Evolutionary conservation across 495 filamentous ascomycete species (phyloP), one percentile per base, ranked within the genome.

Genomic region (Talaromyces nanjingensis): DNA sequence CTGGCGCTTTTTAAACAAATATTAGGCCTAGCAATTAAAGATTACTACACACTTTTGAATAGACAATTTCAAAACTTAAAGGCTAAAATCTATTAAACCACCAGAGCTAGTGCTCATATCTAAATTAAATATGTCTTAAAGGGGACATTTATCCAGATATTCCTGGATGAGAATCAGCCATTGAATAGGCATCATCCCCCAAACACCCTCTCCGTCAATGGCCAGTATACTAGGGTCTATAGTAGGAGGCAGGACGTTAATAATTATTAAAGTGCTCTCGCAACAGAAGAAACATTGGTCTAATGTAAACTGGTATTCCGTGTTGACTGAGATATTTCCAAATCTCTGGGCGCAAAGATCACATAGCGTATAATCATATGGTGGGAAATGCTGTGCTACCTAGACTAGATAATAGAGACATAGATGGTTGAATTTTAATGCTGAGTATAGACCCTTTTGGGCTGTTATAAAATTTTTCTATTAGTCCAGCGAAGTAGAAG

Each of bases 81-180:
- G 37, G 14, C 37, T 9, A 1, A 42, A 42, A 42, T 42, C 37
- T 0, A 9, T 42, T 42, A 42, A 66, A 68, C 45, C 33, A 75
- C 75, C 70, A 25, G 70, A 69, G 65, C 72, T 77, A 20, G 69
- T 74, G 5, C 75, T 63, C 55, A 79, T 52, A 0, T 67, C 64
- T n/a, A 77, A 65, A 64, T 77, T 67, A 5, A 79, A 64, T 0
- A 76, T 59, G 33, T 72, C 71, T 52, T 72, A 64, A 22, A 77
- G 53, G 6, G 16, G 56, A 42, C 65, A 73, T 9, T 62, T 62
- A 2, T 68, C 63, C 12, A 79, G 49, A 18, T 64, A 16, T 59
- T 71, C 67, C 52, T 79, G 64, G n/a, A 79, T 60, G 4, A 75
- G 54, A 9, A 67, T 33, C 2, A 77, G 67, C 49, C 71, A 72